These are phyloP conservation scores for Spiromastix sp. DNA, from an alignment of 2,329 filamentous ascomycete genomes.

Conservation along the genomic window DNA sequence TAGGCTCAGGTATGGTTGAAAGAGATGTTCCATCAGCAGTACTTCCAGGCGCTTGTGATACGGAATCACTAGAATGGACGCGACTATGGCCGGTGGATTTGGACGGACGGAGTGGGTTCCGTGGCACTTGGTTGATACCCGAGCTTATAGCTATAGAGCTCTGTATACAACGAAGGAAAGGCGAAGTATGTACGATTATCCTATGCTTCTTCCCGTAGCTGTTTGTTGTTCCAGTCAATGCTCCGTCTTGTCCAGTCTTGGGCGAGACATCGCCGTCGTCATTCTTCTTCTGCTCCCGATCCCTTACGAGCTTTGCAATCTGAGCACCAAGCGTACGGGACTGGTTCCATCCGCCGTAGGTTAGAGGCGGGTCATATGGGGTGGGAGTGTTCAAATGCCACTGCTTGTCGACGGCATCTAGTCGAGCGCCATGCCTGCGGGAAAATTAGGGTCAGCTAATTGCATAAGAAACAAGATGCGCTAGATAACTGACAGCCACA, in stretches of 20 bases:
- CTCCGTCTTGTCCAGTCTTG: not conserved
- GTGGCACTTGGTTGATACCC: conserved; percentile 52
- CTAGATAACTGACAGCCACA: not conserved
- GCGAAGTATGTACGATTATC: conserved; percentile 84
- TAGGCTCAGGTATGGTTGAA: conserved; percentile 25
- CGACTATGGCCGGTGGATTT: conserved; percentile 20
- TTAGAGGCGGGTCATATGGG: conserved; percentile 90
- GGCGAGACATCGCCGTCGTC: not conserved
- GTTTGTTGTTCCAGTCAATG: conserved; percentile 6
- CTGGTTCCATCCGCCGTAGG: conserved; percentile 89
- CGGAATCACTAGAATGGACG: conserved; percentile 4
- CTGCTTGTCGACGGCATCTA: conserved; percentile 87
- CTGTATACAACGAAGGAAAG: conserved; percentile 85
- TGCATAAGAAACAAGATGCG: not conserved
- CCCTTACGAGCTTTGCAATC: conserved; percentile 62
- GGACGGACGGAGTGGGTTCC: not conserved
- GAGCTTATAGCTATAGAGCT: conserved; percentile 81
- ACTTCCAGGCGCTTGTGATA: conserved; percentile 17
- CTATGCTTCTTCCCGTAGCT: conserved; percentile 47
- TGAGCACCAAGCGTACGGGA: conserved; percentile 69
- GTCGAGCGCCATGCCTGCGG: conserved; percentile 75
- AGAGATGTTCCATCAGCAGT: conserved; percentile 15
- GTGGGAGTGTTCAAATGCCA: conserved; percentile 91
- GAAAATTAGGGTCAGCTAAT: no score
- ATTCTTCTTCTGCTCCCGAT: conserved; percentile 25